Percentiles rank a stretch among this genome's conserved stretches.
Evolutionary conservation across 768 basidiomycete species (phyloP).

Genomic region (Pulveroboletus sp.): DNA sequence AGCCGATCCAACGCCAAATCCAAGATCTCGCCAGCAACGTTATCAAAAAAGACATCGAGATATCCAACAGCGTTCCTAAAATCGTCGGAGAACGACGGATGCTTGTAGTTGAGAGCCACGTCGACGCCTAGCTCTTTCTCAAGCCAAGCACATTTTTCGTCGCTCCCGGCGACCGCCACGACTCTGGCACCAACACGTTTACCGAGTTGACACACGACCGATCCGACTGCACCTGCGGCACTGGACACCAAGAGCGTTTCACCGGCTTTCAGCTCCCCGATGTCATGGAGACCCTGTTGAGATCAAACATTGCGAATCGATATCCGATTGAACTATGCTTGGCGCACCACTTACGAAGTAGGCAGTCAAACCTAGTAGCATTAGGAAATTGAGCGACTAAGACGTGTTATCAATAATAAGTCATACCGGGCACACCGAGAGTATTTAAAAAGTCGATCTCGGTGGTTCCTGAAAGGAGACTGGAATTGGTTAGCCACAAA

Average conservation of each 20-base stretch:
- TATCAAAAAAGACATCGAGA: slow-evolving; percentile 82
- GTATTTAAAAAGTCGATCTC: slow-evolving; percentile 77
- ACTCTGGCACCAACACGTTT: slow-evolving; percentile 78
- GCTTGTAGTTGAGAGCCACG: slow-evolving; percentile 86
- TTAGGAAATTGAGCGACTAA: background rate
- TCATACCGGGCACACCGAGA: slow-evolving; percentile 67
- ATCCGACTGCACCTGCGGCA: slow-evolving; percentile 90
- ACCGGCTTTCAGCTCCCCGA: slow-evolving; percentile 77
- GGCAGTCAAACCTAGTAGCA: slow-evolving; percentile 80
- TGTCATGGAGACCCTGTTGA: slow-evolving; percentile 71
- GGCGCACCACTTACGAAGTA: slow-evolving; percentile 63
- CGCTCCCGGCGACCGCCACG: slow-evolving; percentile 81
- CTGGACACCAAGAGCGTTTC: slow-evolving; percentile 86
- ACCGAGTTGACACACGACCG: slow-evolving; percentile 79
- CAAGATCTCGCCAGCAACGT: slow-evolving; percentile 78
- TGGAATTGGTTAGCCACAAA: slow-evolving; percentile 22
- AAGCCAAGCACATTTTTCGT: slow-evolving; percentile 86
- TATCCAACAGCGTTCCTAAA: slow-evolving; percentile 71
- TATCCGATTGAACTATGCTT: background rate
- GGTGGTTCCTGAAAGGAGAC: slow-evolving; percentile 56
- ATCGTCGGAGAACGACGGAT: slow-evolving; percentile 62
- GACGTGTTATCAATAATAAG: background rate
- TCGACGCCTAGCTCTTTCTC: slow-evolving; percentile 80
- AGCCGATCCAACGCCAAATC: slow-evolving; percentile 73
- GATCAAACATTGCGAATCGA: background rate